Evolutionary conservation across 139 green algal genomes (phyloP), one percentile per base, ranked within the genome.

Genomic region (Chlamydomonas asymmetrica): DNA sequence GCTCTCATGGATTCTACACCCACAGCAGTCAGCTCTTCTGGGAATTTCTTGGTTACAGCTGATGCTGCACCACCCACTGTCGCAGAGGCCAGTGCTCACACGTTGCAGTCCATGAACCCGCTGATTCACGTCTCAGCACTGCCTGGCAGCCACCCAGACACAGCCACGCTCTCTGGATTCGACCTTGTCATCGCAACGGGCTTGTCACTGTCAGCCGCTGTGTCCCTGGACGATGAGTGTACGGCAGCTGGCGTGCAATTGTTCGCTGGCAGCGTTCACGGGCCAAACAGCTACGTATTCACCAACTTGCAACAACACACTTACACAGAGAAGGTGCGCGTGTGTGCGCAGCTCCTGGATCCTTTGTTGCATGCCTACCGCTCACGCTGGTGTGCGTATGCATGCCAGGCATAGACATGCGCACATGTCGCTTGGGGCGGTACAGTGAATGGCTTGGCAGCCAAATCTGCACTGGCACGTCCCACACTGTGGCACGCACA

Each of bases 81-180:
- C n/a, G 88, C 89, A 0, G 64, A 93, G 49, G 85, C 84, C 5
- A 87, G 74, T 54, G 89, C 79, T 1, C 59, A 38, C 23, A 91
- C 87, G 4, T 84, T 98, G 25, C 80, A 83, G 37, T 92, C 93
- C n/a, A 95, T 97, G 88, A 98, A 98, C 79, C 94, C 94, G 0
- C 76, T 97, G 32, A 89, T 98, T 34, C 69, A 76, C 20, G 86
- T 98, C 3, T 18, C 37, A 0, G 72, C 78, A 8, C 63, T 72
- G 43, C 34, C 66, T 3, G 87, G 89, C 16, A 40, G 45, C 27
- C 40, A 39, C 57, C n/a, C n/a, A n/a, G n/a, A n/a, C n/a, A n/a
- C n/a, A n/a, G n/a, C n/a, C n/a, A n/a, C n/a, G n/a, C n/a, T n/a
- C n/a, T 31, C 27, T 22, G 43, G 41, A 10, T 80, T 82, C 56